Base-by-base conservation (phyloP, 164 flowering plant species). In the Hamamelis virginiana region DNA sequence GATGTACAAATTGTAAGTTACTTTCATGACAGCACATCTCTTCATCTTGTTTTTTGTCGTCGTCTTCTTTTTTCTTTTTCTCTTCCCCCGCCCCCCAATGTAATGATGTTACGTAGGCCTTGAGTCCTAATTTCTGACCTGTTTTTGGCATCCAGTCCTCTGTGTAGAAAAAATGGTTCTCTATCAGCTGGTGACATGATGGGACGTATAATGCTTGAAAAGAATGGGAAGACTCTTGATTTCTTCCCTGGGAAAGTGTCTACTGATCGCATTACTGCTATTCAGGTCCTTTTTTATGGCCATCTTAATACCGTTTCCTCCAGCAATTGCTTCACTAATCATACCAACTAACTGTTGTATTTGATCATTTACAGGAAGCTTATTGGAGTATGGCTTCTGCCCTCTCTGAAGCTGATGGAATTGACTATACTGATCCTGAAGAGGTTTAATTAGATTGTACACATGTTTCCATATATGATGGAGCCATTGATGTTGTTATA, bases 391-490 rank as follows among this genome's bases (percentile, higher is more conserved):
- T 94, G 84, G 96, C 96, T 66, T 79, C 94, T 76, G 97, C 91
- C 13, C 87, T 94, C 22, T 94, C 94, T 70, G 95, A 89, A 82
- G 97, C 96, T 67, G 97, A 94, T 85, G 95, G 98, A 65, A 75
- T 94, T 70, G 97, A 91, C 74, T 94, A 90, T 70, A 91, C 96
- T 46, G 89, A 94, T 69, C 96, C 97, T 48, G 98, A 94, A 75
- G 98, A 94, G 92, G 98, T 91, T 70, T 77, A 64, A 26, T 65
- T 38, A 28, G 53, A 56, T 3, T 63, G 8, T 16, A 64, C 64
- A 43, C 10, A 41, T 71, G 18, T 46, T 59, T 26, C 62, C 21
- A 9, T 33, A 55, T 67, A 64, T 41, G n/a, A 51, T 58, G 47
- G 23, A 33, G 62, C 22, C 33, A 45, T 19, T 64, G n/a, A 55